phyloP scores from a whole-genome alignment of 768 basidiomycete species.

The Amanita muscaria region DNA sequence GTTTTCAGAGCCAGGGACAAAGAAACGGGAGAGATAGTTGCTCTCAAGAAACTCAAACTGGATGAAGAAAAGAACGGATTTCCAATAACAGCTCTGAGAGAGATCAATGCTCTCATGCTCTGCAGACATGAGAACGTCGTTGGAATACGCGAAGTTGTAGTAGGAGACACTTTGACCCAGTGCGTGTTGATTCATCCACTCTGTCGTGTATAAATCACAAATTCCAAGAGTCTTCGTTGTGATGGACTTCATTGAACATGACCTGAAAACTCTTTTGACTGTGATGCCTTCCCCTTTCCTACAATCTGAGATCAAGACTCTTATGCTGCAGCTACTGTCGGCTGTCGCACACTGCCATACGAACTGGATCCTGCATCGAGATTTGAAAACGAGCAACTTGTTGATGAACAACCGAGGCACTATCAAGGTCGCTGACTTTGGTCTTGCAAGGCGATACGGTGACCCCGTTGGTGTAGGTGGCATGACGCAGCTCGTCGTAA shows the following conservation, averaged over 20 bases:
- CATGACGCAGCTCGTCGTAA: conserved; percentile 96
- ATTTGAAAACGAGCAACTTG: conserved; percentile 94
- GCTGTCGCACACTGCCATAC: conserved; percentile 91
- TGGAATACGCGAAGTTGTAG: conserved; percentile 93
- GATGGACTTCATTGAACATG: conserved; percentile 99
- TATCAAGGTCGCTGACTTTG: conserved; percentile 98
- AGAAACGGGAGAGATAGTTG: conserved; percentile 91
- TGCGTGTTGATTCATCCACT: conserved; percentile 42
- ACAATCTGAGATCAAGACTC: conserved; percentile 96
- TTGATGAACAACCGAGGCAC: conserved; percentile 99
- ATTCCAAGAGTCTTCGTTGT: conserved; percentile 87
- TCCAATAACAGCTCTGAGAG: conserved; percentile 92
- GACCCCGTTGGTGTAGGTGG: conserved; percentile 96
- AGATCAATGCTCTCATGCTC: conserved; percentile 93
- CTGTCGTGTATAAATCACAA: conserved; percentile 19
- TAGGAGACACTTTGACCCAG: conserved; percentile 98
- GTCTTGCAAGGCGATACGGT: conserved; percentile 89
- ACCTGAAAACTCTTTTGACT: conserved; percentile 91
- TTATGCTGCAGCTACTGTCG: conserved; percentile 87
- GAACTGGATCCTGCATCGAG: conserved; percentile 97
- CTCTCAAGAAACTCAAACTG: conserved; percentile 94
- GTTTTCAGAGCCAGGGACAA: conserved; percentile 96
- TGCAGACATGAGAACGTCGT: conserved; percentile 96
- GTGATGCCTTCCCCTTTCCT: conserved; percentile 95
- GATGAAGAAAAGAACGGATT: conserved; percentile 99